A percentile compares a stretch with the other conserved stretches of the same genome.
Conservation (phyloP, 331 rosid species). For the Quercus lobata region DNA sequence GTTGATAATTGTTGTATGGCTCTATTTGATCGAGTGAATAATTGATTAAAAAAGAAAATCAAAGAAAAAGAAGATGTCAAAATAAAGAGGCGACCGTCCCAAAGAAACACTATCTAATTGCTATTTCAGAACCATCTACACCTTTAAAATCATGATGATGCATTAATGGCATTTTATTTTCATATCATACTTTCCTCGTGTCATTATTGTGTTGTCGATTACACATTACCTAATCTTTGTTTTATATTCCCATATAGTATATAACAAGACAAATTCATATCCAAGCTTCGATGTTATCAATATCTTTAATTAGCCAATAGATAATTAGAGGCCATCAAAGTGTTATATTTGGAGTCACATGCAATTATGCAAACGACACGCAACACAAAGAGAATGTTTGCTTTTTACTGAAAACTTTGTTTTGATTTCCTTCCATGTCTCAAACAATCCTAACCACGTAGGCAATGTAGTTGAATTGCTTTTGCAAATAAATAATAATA, state of each 20-base stretch:
- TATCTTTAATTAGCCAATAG: not conserved
- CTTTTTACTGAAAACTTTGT: conserved; percentile 15
- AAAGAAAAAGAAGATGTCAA: too few relatives aligned
- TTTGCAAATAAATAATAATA: not conserved
- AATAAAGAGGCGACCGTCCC: too few relatives aligned
- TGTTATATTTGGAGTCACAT: conserved; percentile 1
- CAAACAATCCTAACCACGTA: not conserved
- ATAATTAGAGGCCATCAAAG: not conserved
- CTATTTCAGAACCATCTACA: not conserved
- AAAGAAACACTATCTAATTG: too few relatives aligned
- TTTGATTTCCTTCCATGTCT: conserved; percentile 16
- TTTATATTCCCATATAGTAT: too few relatives aligned
- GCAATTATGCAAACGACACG: not conserved
- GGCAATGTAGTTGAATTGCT: not conserved
- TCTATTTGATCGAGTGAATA: too few relatives aligned
- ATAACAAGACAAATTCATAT: not conserved
- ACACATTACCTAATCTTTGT: too few relatives aligned
- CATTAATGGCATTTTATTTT: not conserved
- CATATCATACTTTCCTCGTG: not conserved
- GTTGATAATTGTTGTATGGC: too few relatives aligned
- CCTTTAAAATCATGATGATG: not conserved
- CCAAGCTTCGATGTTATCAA: not conserved
- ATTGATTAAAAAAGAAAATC: too few relatives aligned
- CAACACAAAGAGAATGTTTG: conserved; percentile 11
- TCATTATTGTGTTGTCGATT: not conserved